Evolutionary conservation across 2,329 filamentous ascomycete species (phyloP), one percentile per base, ranked within the genome.

Genomic region (Colletotrichum sansevieriae): DNA sequence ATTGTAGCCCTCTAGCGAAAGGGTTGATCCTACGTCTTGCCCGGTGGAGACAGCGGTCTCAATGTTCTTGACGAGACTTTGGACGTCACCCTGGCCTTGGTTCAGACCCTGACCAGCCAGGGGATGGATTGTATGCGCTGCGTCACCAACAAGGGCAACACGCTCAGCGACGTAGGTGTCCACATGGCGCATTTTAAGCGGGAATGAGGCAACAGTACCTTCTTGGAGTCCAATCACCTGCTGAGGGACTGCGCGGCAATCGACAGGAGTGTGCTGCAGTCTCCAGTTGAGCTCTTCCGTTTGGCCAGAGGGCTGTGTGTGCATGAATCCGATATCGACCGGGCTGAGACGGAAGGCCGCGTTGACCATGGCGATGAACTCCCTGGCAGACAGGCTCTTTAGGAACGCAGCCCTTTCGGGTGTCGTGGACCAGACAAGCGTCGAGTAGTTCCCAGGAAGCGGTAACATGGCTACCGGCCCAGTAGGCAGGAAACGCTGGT

Each of bases 101-200:
- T 99, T 99, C 13, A 99, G 85, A 1, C 96, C 96, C 79, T 98
- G 96, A 1, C 96, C 96, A 1, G 94, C 96, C 4, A 99, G 90
- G 0, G 96, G 96, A 78, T 99, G 96, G 72, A 97, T 90, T 1
- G 95, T 97, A 78, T 99, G 96, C 8, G 96, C 96, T 1, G 96
- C 96, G 73, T 99, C 96, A 70, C 96, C 96, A 41, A 99, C 89
- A 1, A 99, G 87, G 1, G 95, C 96, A 9, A 98, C 85, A n/a
- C 96, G 91, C 75, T 97, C 94, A 44, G 90, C 92, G 47, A 93
- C 92, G 77, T 99, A 99, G 1, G 93, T 94, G 75, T 97, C 93
- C n/a, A 95, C 95, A 78, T 99, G 96, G 33, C 95, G 91, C 83
- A 98, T 86, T 76, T 92, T 93, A 18, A 99, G 87, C 0, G 96